Percentiles rank a stretch among this genome's conserved stretches.
These are phyloP conservation scores for Prunus yedoensis DNA, from an alignment of 331 rosid genomes.

Conservation along the genomic window DNA sequence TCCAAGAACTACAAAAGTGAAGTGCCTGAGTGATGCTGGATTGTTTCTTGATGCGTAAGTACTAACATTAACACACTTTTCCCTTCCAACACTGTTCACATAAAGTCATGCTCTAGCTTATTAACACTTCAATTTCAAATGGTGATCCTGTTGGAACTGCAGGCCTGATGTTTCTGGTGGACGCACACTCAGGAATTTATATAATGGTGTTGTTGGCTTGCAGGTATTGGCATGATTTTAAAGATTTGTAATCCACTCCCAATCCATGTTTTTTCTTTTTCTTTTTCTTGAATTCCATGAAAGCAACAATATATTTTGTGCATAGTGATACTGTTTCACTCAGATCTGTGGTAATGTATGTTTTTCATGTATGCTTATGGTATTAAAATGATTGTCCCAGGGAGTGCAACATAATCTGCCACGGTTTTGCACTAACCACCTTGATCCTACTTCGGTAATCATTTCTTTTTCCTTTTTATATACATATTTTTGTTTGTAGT, in stretches of 20 bases:
- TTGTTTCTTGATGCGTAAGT: constrained; percentile 90
- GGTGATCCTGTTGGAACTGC: constrained; percentile 28
- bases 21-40: constrained; percentile 96
- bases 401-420: constrained; percentile 67
- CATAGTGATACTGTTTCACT: too few relatives aligned
- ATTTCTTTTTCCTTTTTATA: background rate
- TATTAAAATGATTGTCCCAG: constrained; percentile 43
- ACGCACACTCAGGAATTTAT: constrained; percentile 57
- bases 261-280: background rate
- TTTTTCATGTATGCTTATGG: constrained; percentile 6
- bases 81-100: background rate
- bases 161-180: constrained; percentile 77
- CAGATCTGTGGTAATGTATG: background rate
- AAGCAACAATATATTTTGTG: background rate
- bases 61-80: constrained; percentile 6
- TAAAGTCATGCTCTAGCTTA: constrained; percentile 1
- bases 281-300: background rate
- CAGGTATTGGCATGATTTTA: constrained; percentile 53
- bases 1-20: constrained; percentile 63
- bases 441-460: constrained; percentile 78
- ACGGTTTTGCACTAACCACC: constrained; percentile 60
- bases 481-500: constrained; percentile 1
- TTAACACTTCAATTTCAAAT: constrained; percentile 9
- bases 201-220: constrained; percentile 64
- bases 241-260: background rate